Percentiles rank a stretch among this genome's conserved stretches.
These are phyloP conservation scores for Colletotrichum brevisporum DNA, from an alignment of 2,329 filamentous ascomycete genomes.

Conservation along the genomic window DNA sequence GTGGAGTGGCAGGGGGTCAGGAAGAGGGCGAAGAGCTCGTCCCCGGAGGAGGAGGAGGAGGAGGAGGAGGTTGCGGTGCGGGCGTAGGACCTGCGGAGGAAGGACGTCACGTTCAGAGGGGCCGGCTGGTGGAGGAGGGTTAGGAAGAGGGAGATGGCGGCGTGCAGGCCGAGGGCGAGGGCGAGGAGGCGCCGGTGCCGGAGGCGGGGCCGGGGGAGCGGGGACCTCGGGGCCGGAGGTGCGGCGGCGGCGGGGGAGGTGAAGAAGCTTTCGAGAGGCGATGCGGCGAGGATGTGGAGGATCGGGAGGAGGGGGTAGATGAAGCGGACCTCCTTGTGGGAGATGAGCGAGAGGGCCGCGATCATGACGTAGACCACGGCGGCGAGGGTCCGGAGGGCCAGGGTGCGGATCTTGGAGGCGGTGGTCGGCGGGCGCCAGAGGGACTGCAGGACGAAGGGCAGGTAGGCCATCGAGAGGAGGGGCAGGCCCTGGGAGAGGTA, in stretches of 20 bases:
- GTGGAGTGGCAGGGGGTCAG: conserved; percentile 97
- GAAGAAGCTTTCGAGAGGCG: conserved; percentile 77
- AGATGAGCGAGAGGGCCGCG: conserved; percentile 78
- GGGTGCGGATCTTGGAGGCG: conserved; percentile 50
- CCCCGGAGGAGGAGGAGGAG: conserved; percentile 47
- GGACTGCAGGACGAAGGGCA: conserved; percentile 81
- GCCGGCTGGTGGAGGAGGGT: conserved; percentile 85
- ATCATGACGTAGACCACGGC: conserved; percentile 73
- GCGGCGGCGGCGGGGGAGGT: conserved; percentile 51
- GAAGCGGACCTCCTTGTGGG: conserved; percentile 98
- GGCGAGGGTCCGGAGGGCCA: conserved; percentile 62
- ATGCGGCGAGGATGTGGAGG: conserved; percentile 85
- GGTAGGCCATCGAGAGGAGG: conserved; percentile 83
- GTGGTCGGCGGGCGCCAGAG: conserved; percentile 66
- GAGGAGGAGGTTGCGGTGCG: conserved; percentile 49
- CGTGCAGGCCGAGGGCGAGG: conserved; percentile 74
- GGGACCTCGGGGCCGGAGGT: conserved; percentile 44
- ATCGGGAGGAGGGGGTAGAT: conserved; percentile 91
- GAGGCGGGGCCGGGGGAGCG: conserved; percentile 50
- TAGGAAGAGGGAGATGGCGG: conserved; percentile 80
- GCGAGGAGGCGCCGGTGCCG: conserved; percentile 71
- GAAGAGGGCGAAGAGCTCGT: conserved; percentile 79
- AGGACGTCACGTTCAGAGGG: conserved; percentile 79
- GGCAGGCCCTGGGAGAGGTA: conserved; percentile 93
- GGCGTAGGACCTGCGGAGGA: conserved; percentile 82